A percentile compares a stretch with the other conserved stretches of the same genome.
Evolutionary conservation across 1,139 yeast genomes (phyloP).

Genomic region (Debaryomyces sp.): DNA sequence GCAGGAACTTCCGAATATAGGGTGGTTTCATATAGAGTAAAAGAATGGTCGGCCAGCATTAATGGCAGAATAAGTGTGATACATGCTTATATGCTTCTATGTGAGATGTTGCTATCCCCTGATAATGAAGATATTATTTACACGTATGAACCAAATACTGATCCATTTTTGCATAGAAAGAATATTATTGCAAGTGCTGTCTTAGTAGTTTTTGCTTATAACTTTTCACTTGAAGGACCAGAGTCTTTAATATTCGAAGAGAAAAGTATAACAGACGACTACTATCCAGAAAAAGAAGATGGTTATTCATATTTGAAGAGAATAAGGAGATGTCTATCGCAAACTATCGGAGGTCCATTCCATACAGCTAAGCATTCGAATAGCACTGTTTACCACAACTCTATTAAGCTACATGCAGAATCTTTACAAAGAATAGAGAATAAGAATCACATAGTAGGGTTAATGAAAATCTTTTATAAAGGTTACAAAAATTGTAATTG

Average conservation of each 20-base stretch:
- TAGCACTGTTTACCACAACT: slow-evolving; percentile 33
- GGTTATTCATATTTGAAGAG: slow-evolving; percentile 45
- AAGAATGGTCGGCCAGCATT: slow-evolving; percentile 37
- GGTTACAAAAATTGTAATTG: slow-evolving; percentile 54
- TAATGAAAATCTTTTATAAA: slow-evolving; percentile 51
- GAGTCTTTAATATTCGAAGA: slow-evolving; percentile 35
- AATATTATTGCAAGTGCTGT: slow-evolving; percentile 51
- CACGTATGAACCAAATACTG: slow-evolving; percentile 45
- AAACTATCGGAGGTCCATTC: slow-evolving; percentile 13
- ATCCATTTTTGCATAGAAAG: slow-evolving; percentile 36
- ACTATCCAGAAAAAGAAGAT: slow-evolving; percentile 25
- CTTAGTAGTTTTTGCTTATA: slow-evolving; percentile 52
- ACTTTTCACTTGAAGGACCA: slow-evolving; percentile 42
- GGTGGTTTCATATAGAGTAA: slow-evolving; percentile 37
- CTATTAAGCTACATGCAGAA: slow-evolving; percentile 42
- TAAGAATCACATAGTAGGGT: slow-evolving; percentile 55
- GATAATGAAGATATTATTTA: slow-evolving; percentile 35
- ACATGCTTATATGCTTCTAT: slow-evolving; percentile 62
- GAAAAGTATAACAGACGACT: slow-evolving; percentile 8
- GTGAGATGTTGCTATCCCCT: slow-evolving; percentile 62
- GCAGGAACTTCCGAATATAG: slow-evolving; percentile 59
- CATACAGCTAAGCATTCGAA: slow-evolving; percentile 15
- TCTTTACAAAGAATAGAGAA: slow-evolving; percentile 43
- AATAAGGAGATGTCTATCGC: slow-evolving; percentile 29
- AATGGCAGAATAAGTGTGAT: slow-evolving; percentile 41